Evolutionary conservation across 306 rosid genomes (phyloP).

Genomic region (Vicia faba): DNA sequence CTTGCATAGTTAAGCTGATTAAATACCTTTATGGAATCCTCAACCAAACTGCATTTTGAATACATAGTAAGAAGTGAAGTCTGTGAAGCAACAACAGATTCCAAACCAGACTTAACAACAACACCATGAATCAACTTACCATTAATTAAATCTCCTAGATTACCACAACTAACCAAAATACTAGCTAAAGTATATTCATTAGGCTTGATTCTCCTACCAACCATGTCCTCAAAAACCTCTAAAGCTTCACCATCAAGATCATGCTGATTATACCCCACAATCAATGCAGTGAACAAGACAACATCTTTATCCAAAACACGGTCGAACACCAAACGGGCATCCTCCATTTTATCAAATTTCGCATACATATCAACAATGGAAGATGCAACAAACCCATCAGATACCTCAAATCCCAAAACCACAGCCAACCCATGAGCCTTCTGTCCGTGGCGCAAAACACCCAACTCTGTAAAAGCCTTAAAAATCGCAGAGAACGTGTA

Average conservation of each 20-base stretch:
- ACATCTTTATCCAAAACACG: slow-evolving; percentile 70
- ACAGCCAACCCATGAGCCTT: slow-evolving; percentile 68
- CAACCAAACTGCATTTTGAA: slow-evolving; percentile 57
- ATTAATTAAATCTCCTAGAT: slow-evolving; percentile 48
- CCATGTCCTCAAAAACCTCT: slow-evolving; percentile 52
- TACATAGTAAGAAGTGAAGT: slow-evolving; percentile 77
- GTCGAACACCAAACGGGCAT: slow-evolving; percentile 52
- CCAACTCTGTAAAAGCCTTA: slow-evolving; percentile 61
- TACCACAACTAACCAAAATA: slow-evolving; percentile 58
- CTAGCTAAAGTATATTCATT: slow-evolving; percentile 67
- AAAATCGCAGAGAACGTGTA: slow-evolving; percentile 62
- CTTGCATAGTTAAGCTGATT: slow-evolving; percentile 52
- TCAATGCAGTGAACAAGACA: slow-evolving; percentile 65
- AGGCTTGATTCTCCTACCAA: slow-evolving; percentile 50
- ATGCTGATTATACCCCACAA: slow-evolving; percentile 64
- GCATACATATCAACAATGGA: slow-evolving; percentile 69
- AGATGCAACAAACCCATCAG: slow-evolving; percentile 60
- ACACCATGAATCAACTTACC: slow-evolving; percentile 68
- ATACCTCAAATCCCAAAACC: slow-evolving; percentile 66
- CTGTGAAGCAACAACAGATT: slow-evolving; percentile 60
- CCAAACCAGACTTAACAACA: slow-evolving; percentile 59
- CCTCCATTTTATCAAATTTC: slow-evolving; percentile 58
- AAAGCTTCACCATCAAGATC: slow-evolving; percentile 57
- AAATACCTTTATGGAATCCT: slow-evolving; percentile 63
- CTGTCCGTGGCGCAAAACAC: slow-evolving; percentile 42